Percentiles rank a stretch among this genome's conserved stretches.
Evolutionary conservation across 2,329 filamentous ascomycete species (phyloP).

Genomic region (Alternaria novae-zelandiae): DNA sequence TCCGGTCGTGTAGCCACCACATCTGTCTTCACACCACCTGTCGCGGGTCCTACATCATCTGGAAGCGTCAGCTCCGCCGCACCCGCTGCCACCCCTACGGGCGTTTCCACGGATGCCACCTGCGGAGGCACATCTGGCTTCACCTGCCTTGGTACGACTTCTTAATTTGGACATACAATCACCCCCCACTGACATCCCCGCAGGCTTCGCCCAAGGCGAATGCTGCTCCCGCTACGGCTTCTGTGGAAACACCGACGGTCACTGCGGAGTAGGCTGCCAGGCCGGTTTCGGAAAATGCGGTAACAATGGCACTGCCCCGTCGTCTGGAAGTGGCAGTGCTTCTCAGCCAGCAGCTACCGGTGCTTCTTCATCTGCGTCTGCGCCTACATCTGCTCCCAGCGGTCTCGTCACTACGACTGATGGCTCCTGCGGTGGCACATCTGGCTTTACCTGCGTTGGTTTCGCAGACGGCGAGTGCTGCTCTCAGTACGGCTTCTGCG

Average conservation of each 20-base stretch:
- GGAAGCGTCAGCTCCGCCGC: conserved; percentile 9
- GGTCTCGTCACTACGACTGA: conserved; percentile 11
- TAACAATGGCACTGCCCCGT: conserved; percentile 1
- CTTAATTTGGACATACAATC: neutral
- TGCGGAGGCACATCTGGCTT: conserved; percentile 28
- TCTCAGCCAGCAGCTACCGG: neutral
- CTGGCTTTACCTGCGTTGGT: conserved; percentile 21
- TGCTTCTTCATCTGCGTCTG: neutral
- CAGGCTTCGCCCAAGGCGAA: conserved; percentile 43
- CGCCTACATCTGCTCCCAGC: neutral
- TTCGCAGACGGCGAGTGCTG: conserved; percentile 27
- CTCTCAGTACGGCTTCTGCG: conserved; percentile 23
- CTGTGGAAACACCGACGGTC: conserved; percentile 40
- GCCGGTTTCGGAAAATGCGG: conserved; percentile 30
- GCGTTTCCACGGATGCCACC: conserved; percentile 15
- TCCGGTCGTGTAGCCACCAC: conserved; percentile 15
- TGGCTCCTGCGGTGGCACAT: conserved; percentile 17
- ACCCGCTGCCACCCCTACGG: conserved; percentile 6
- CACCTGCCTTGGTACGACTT: conserved; percentile 22
- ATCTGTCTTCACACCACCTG: conserved; percentile 13
- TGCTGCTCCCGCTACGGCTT: conserved; percentile 47
- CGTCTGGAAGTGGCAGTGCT: neutral
- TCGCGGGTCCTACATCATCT: conserved; percentile 25
- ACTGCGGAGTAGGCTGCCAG: conserved; percentile 39
- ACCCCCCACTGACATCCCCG: neutral